Base-by-base conservation (phyloP, 73 alveolate species). In the Blepharisma japonicum region DNA sequence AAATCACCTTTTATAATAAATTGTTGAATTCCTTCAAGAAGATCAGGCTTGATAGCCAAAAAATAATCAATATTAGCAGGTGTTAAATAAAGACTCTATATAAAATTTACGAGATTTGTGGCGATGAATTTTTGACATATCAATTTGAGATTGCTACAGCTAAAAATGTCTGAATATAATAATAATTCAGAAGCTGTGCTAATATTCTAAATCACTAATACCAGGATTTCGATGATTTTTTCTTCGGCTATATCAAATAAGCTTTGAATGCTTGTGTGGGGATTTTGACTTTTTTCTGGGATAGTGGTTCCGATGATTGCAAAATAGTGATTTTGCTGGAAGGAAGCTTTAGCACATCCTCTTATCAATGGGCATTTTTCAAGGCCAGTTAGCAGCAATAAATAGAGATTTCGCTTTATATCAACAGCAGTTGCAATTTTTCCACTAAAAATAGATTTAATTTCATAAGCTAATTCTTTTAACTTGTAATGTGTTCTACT, bases 201-300 rank as follows among this genome's bases (percentile, higher is more conserved):
- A 39, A 61, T 25, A 61, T 61, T 61, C 74, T 61, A 61, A 14
- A 14, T 61, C 14, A 20, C 4, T 25, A 8, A 14, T 25, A 61
- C 74, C 14, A 61, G 3, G 4, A 14, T 61, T 25, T 61, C 74
- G 2, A 61, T 18, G 0, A 61, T 39, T 25, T 25, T 61, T 25
- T 61, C 74, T 61, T 61, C 74, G 4, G 74, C 74, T 14, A 61
- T 25, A 18, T 61, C 74, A 61, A 61, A 61, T 14, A 61, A 39
- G 11, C 18, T 61, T 25, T 0, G 14, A 0, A 61, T 14, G 2
- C 23, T 11, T 9, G n/a, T 61, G 23, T 20, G 11, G 18, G 18
- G 18, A 8, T 14, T 11, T 9, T 0, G 23, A 2, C 4, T 11
- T 8, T 8, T 25, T 25, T 25, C 23, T 61, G 14, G 47, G 23